phyloP scores from a whole-genome alignment of 768 basidiomycete species.

The Saitozyma sp. region DNA sequence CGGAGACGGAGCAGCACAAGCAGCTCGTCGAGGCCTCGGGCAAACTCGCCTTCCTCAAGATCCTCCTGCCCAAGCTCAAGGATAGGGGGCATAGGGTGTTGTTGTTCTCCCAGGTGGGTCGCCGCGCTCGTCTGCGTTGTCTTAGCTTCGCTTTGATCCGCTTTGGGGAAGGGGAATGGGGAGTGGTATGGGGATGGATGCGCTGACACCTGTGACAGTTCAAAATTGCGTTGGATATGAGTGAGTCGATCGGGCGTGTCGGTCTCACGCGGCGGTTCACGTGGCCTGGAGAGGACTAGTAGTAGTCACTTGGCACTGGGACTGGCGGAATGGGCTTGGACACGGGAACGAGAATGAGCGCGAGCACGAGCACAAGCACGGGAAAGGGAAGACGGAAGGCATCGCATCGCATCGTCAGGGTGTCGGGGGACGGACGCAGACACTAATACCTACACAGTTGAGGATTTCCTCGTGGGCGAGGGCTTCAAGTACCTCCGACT shows the following conservation, averaged over 20 bases:
- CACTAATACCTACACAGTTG: slow-evolving; percentile 55
- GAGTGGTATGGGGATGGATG: background rate
- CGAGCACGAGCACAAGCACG: too few relatives aligned
- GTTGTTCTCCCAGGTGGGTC: slow-evolving; percentile 80
- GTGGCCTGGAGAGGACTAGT: background rate
- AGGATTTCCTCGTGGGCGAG: slow-evolving; percentile 84
- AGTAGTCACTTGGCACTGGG: background rate
- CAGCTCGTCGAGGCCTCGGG: slow-evolving; percentile 78
- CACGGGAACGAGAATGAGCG: background rate
- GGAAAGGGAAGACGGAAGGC: background rate
- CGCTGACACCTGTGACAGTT: slow-evolving; percentile 60
- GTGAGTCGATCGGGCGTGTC: slow-evolving; percentile 19
- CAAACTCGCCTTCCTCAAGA: slow-evolving; percentile 77
- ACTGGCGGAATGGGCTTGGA: background rate
- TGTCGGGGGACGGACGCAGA: background rate
- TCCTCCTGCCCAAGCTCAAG: slow-evolving; percentile 77
- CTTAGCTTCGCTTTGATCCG: slow-evolving; percentile 6
- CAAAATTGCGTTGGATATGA: slow-evolving; percentile 76
- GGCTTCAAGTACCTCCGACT: slow-evolving; percentile 75
- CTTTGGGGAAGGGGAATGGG: slow-evolving; percentile 3
- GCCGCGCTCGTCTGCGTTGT: background rate
- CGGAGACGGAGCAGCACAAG: slow-evolving; percentile 66
- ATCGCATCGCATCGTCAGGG: too few relatives aligned
- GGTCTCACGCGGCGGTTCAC: background rate
- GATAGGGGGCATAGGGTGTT: slow-evolving; percentile 83